phyloP scores from a whole-genome alignment of 176 grass and related monocot species.

The Musa schizocarpa region DNA sequence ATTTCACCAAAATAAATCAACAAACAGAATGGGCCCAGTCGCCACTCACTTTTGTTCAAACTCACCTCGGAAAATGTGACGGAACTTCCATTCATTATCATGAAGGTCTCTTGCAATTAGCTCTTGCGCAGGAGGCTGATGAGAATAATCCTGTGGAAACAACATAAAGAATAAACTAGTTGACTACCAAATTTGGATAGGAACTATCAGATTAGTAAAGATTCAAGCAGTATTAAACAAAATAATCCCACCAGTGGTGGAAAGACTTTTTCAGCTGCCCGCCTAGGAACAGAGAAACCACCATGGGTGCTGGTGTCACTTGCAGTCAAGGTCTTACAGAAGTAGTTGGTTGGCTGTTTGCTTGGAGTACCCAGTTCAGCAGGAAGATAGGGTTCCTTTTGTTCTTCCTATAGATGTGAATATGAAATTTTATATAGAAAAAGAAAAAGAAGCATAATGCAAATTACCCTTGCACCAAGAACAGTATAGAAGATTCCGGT shows the following conservation, averaged over 20 bases:
- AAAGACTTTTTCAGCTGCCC: slow-evolving; percentile 97
- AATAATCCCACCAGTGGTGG: slow-evolving; percentile 58
- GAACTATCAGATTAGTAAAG: slow-evolving; percentile 12
- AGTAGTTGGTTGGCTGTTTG: slow-evolving; percentile 96
- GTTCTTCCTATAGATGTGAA: slow-evolving; percentile 56
- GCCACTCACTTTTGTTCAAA: not conserved
- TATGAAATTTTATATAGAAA: slow-evolving; percentile 13
- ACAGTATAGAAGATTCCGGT: slow-evolving; percentile 8
- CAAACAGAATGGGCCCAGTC: too few relatives aligned
- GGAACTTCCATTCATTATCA: slow-evolving; percentile 98
- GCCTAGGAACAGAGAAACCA: slow-evolving; percentile 88
- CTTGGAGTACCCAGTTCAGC: slow-evolving; percentile 61
- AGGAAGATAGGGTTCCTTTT: slow-evolving; percentile 84
- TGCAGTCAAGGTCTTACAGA: slow-evolving; percentile 94
- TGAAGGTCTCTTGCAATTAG: slow-evolving; percentile 77
- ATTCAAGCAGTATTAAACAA: not conserved
- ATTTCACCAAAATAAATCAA: too few relatives aligned
- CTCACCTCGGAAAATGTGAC: slow-evolving; percentile 89
- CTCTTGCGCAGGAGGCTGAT: slow-evolving; percentile 84
- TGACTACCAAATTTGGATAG: not conserved
- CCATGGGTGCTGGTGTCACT: slow-evolving; percentile 97
- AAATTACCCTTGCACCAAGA: slow-evolving; percentile 16
- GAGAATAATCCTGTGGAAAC: slow-evolving; percentile 68
- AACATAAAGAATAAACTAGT: slow-evolving; percentile 10
- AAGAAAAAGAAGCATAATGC: not conserved